These are phyloP conservation scores for Skeletonema potamos DNA, from an alignment of 108 stramenopile genomes.

Conservation along the genomic window DNA sequence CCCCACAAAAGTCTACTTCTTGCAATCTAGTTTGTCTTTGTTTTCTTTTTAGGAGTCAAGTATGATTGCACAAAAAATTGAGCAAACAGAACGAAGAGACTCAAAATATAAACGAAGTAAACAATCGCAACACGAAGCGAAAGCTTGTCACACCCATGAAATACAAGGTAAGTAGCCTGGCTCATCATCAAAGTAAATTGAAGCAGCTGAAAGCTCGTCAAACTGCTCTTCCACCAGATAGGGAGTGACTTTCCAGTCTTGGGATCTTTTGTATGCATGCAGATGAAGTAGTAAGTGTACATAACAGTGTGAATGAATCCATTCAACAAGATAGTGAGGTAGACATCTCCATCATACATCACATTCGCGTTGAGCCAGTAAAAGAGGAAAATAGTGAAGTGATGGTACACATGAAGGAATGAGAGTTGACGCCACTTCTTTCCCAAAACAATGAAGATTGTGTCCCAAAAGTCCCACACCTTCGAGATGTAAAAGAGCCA, in stretches of 20 bases:
- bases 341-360: conserved; percentile 96
- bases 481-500: conserved; percentile 99
- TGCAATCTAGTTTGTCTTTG: background rate
- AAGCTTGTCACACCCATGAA: conserved; percentile 61
- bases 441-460: conserved; percentile 96
- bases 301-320: conserved; percentile 99
- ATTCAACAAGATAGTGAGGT: conserved; percentile 94
- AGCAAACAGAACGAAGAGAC: conserved; percentile 94
- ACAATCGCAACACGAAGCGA: conserved; percentile 67
- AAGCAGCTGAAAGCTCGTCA: conserved; percentile 94
- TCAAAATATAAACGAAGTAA: conserved; percentile 95
- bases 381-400: conserved; percentile 97
- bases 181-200: conserved; percentile 98
- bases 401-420: conserved; percentile 99
- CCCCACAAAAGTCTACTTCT: background rate
- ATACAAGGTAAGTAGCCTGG: conserved; percentile 87
- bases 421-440: conserved; percentile 98
- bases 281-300: conserved; percentile 99
- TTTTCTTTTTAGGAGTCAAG: conserved; percentile 86
- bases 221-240: conserved; percentile 97
- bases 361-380: conserved; percentile 96
- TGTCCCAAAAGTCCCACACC: conserved; percentile 99
- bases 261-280: conserved; percentile 94
- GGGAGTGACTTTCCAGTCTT: conserved; percentile 88
- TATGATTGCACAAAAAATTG: conserved; percentile 96